Base-by-base conservation (phyloP, 768 basidiomycete genomes). In the Tricholomella constricta region DNA sequence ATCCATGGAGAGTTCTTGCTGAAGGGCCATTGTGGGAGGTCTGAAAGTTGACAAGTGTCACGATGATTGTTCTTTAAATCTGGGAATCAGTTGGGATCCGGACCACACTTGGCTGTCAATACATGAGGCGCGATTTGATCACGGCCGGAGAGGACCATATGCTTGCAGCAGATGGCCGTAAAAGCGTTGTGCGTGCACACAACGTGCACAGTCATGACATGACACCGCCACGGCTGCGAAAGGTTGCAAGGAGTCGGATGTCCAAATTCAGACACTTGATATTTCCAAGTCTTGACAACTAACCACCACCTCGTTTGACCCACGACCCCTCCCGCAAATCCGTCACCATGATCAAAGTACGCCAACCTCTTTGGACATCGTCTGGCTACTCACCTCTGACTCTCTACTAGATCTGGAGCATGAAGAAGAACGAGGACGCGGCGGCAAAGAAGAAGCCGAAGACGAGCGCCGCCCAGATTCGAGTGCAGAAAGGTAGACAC, bases 341-440 rank as follows among this genome's bases (percentile, higher is more conserved):
- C 58, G 57, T 67, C 62, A 73, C 65, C 49, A 81, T 81, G 79
- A 74, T 81, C 54, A 80, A 81, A 69, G 79, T 75, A 56, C 51
- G 56, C 56, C 4, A 23, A 11, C 25, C 19, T 22, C 35, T 25
- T 27, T 45, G 36, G 29, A 6, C 26, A 29, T 29, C 31, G n/a
- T 36, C 62, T 54, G 55, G 40, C 50, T 15, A 34, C 41, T 45
- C 45, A 34, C 34, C 20, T 19, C 36, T 54, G 36, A 55, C 59
- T 58, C 58, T 29, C 52, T 12, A 38, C 35, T 56, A 99, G 97
- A 98, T 99, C 65, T 98, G 97, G 89, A 92, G 88, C 61, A 94
- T 99, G 89, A 98, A 98, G 86, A 98, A 98, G 87, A 91, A 88
- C 65, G 94, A 98, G 78, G 93, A 98, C 66, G 91, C 91, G 51